These are phyloP conservation scores for Actinidia polygama DNA, from an alignment of 179 eudicot genomes.

Conservation along the genomic window DNA sequence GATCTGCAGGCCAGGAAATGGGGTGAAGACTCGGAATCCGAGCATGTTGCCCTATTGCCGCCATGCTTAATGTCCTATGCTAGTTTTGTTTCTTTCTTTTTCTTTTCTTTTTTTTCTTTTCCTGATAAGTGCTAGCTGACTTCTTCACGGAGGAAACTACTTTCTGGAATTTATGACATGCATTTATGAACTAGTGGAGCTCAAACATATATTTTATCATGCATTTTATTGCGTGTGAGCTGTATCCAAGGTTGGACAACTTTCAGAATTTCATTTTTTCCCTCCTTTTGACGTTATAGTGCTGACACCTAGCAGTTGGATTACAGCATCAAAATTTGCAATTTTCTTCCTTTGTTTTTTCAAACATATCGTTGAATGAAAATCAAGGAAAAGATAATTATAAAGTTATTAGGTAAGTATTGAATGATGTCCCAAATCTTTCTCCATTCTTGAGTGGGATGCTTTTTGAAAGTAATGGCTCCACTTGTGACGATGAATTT, in stretches of 20 bases:
- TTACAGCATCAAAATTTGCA: background rate
- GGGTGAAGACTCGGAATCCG: background rate
- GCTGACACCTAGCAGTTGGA: background rate
- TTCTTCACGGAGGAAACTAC: background rate
- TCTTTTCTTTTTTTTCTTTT: background rate
- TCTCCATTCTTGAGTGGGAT: background rate
- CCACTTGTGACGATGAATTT: background rate
- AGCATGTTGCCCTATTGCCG: background rate
- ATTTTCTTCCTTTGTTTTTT: background rate
- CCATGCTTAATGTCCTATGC: background rate
- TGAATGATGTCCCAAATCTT: constrained; percentile 8
- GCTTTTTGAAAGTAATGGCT: background rate
- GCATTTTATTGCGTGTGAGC: background rate
- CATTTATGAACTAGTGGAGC: background rate
- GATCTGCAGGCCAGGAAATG: background rate
- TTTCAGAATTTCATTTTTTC: background rate
- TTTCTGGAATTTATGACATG: background rate
- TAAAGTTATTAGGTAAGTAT: background rate
- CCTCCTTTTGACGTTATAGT: constrained; percentile 4
- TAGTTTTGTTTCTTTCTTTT: background rate
- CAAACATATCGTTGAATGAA: too few species aligned
- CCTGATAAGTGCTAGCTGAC: background rate
- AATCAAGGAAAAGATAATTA: too few species aligned
- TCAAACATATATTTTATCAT: background rate
- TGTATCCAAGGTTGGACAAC: background rate